Evolutionary conservation across 768 basidiomycete genomes (phyloP).

Genomic region (Xanthoconium purpureum): DNA sequence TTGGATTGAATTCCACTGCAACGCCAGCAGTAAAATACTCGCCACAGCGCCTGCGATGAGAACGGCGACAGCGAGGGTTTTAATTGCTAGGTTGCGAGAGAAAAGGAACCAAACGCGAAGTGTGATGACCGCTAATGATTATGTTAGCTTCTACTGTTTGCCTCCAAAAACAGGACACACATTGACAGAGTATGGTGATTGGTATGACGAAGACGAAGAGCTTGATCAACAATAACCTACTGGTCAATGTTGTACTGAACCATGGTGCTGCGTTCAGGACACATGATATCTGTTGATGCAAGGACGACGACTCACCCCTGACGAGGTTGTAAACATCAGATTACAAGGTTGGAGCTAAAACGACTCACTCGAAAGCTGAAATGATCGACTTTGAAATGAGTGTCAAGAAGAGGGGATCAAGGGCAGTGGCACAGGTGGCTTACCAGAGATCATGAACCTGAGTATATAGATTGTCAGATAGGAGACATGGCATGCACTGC

Average conservation of each 20-base stretch:
- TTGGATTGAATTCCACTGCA: not conserved
- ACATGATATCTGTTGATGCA: not conserved
- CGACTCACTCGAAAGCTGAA: not conserved
- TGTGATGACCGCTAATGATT: constrained; percentile 9
- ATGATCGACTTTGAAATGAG: not conserved
- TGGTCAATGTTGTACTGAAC: not conserved
- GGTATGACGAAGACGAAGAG: constrained; percentile 3
- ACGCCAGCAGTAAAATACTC: not conserved
- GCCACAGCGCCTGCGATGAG: not conserved
- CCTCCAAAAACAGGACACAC: not conserved
- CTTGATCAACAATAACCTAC: not conserved
- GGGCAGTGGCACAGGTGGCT: not conserved
- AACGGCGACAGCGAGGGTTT: not conserved
- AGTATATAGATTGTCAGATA: not conserved
- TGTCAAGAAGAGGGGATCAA: not conserved
- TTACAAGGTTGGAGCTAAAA: not conserved
- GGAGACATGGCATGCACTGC: not conserved
- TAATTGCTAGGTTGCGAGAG: constrained; percentile 1
- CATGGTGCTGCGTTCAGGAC: not conserved
- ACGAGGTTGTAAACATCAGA: not conserved
- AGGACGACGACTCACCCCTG: not conserved
- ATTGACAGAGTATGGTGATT: constrained; percentile 8
- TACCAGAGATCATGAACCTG: not conserved
- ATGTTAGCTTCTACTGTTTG: not conserved
- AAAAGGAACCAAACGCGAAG: constrained; percentile 17